phyloP scores from a whole-genome alignment of 768 basidiomycete genomes.

The Boletus vinaceobasis region DNA sequence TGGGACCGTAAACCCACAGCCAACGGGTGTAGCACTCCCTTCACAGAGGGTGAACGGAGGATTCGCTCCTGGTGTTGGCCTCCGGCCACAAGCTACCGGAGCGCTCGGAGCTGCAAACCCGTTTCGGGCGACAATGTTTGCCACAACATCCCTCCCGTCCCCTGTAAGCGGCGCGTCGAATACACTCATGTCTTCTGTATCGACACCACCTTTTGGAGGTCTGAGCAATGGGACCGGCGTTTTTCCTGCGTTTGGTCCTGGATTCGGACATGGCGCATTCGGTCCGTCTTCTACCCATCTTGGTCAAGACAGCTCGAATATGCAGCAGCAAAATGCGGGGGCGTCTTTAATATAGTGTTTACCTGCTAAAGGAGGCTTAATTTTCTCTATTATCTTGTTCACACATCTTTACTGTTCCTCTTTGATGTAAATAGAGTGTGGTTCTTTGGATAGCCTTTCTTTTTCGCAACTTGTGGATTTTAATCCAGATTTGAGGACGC shows the following conservation, averaged over 20 bases:
- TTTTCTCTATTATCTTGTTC: background rate
- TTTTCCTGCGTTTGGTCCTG: conserved; percentile 9
- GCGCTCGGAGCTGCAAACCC: conserved; percentile 50
- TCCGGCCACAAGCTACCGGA: conserved; percentile 64
- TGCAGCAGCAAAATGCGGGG: conserved; percentile 42
- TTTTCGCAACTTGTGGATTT: conserved; percentile 9
- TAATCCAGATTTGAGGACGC: conserved; percentile 1
- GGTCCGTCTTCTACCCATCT: conserved; percentile 19
- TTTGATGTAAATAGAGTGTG: background rate
- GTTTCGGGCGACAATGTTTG: conserved; percentile 63
- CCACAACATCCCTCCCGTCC: conserved; percentile 28
- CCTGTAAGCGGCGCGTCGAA: background rate
- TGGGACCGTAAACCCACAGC: conserved; percentile 36
- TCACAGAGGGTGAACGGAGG: conserved; percentile 16
- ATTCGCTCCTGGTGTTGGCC: conserved; percentile 39
- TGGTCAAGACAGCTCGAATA: conserved; percentile 17
- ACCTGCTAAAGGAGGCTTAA: conserved; percentile 9
- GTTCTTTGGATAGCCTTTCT: conserved; percentile 4
- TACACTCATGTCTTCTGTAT: conserved; percentile 20
- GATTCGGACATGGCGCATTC: conserved; percentile 23
- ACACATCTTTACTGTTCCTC: background rate
- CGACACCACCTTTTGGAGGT: conserved; percentile 25
- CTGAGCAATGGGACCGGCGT: conserved; percentile 10
- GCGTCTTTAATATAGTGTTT: conserved; percentile 47
- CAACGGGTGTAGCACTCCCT: conserved; percentile 19